A percentile compares a stretch with the other conserved stretches of the same genome.
phyloP scores from a whole-genome alignment of 306 rosid genomes.

The Cicer arietinum region DNA sequence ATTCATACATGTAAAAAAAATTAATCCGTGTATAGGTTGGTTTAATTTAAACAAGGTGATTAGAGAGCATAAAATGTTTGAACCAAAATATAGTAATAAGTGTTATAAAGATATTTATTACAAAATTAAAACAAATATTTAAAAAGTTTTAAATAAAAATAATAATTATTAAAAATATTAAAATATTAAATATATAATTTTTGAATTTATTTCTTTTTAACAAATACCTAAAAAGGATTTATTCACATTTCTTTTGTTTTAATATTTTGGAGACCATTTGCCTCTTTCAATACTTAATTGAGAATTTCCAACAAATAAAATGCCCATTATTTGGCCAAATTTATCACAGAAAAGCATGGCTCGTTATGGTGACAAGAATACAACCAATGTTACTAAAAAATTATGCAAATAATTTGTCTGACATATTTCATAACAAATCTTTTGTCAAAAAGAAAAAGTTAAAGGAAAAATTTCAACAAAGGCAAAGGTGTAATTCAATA shows the following conservation, averaged over 20 bases:
- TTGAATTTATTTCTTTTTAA: no score
- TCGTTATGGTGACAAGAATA: background rate
- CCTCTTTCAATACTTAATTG: background rate
- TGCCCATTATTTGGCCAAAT: background rate
- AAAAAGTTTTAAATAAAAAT: no score
- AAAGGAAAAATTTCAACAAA: background rate
- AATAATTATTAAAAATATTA: no score
- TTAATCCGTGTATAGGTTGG: slow-evolving; percentile 17
- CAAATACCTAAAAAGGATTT: no score
- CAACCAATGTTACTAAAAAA: background rate
- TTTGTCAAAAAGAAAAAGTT: background rate
- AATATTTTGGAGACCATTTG: background rate
- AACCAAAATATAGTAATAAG: background rate
- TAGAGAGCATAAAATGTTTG: slow-evolving; percentile 31
- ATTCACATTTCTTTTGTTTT: no score
- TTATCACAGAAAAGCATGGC: background rate
- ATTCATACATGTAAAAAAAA: slow-evolving; percentile 18
- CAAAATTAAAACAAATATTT: no score
- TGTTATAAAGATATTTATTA: no score
- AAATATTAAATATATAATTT: no score
- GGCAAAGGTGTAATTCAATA: slow-evolving; percentile 25
- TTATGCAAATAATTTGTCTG: background rate
- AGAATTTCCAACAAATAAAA: background rate
- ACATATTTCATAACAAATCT: background rate
- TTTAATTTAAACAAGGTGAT: slow-evolving; percentile 19